Evolutionary conservation across 2,329 filamentous ascomycete species (phyloP), one percentile per base, ranked within the genome.

Genomic region (Acrodontium crateriforme): DNA sequence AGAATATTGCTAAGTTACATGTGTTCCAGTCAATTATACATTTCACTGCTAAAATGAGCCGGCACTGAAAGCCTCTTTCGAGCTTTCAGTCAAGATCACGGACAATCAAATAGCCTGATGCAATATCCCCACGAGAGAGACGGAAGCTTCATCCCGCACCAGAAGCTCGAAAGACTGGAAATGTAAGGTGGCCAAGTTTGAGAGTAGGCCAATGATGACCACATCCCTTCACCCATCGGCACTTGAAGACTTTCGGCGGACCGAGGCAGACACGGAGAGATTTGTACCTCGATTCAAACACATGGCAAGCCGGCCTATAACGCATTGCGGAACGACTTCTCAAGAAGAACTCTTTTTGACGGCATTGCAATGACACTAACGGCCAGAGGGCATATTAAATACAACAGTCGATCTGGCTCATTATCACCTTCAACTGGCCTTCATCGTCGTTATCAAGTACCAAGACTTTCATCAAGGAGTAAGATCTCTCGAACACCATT

Each of bases 31-130:
- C 87, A 95, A 54, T 95, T 95, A 50, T 85, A 95, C 85, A 8
- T 93, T 95, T 59, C 87, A 87, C 25, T 95, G 87, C 60, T 94
- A 94, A 47, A 87, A 95, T 50, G 87, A 95, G 59, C 87, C 87
- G 22, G 91, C 89, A 46, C 68, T 94, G 38, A 95, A 95, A 61
- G 82, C 87, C 9, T 87, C 82, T 3, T 94, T 93, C 48, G 83
- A 92, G 54, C 78, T 95, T 33, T 68, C 82, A 46, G 77, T 95
- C 38, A 85, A 93, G 59, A 67, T 92, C 23, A 84, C 87, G 12
- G 74, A 76, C 28, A 79, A 84, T 41, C 79, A 87, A 56, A 76
- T 82, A 21, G 85, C 82, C 12, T 65, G 94, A 20, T 89, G 81
- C 60, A 94, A 94, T 61, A 93, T 93, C 84, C 83, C 83, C 3